Evolutionary conservation across 192 early-diverging fungal genomes (phyloP), one percentile per base, ranked within the genome.

Genomic region (Linnemannia schmuckeri): DNA sequence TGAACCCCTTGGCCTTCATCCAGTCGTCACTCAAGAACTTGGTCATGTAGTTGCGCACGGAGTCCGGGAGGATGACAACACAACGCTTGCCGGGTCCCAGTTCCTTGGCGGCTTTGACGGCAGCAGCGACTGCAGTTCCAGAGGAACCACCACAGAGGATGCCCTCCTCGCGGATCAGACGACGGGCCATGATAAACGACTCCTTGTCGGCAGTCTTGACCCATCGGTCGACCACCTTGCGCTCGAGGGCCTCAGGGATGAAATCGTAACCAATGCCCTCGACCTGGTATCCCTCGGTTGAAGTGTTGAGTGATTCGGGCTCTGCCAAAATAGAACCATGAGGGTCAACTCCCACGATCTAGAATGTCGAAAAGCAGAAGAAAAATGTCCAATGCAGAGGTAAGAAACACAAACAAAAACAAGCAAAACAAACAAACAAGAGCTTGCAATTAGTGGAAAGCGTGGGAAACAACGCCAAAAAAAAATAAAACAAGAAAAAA

Each of bases 181-280:
- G 93, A 71, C 99, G 95, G n/a, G 99, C 94, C 96, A 98, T 97
- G 72, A 96, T 90, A 90, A 99, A 99, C 8, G 97, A 94, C 75
- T 97, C 94, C 89, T 97, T 97, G 89, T 99, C 99, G 66, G 95
- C 93, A 33, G 95, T 95, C 92, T 99, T 99, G 90, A 99, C 89
- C 99, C 99, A 99, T 81, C 92, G 87, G 85, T 99, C 99, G 46
- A 99, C 93, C 68, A 96, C 90, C 57, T 82, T 77, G 49, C 96
- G 93, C 86, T 98, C 94, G 69, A 99, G 89, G 57, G 96, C 96
- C 79, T 98, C 93, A 30, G 99, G 99, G 83, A 99, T 93, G 89
- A 99, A 99, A 91, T 99, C 99, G 88, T 99, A 99, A 54, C 99
- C 98, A 69, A 99, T 99, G 76, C 99, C 99, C 92, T 99, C 99